Conservation (phyloP, 352 stramenopile species). For the Globisporangium canariense region DNA sequence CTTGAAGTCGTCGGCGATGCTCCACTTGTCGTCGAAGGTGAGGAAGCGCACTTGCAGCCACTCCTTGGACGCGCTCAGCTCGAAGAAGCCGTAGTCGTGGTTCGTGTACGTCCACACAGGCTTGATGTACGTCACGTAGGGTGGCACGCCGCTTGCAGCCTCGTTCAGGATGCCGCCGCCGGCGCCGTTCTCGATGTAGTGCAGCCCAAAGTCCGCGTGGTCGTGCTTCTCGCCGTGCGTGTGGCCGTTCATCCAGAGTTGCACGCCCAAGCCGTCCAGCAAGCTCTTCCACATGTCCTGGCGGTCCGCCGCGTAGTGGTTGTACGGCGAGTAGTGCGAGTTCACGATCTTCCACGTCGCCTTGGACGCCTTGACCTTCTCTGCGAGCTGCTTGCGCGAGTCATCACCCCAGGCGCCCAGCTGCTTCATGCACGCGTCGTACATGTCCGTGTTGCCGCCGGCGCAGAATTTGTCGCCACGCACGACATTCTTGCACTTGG, state of each 20-base stretch:
- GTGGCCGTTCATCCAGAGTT: conserved; percentile 73
- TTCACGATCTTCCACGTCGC: conserved; percentile 87
- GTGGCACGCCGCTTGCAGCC: conserved; percentile 64
- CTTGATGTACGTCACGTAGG: conserved; percentile 42
- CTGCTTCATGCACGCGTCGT: conserved; percentile 55
- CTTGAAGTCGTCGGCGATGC: conserved; percentile 48
- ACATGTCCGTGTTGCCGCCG: conserved; percentile 55
- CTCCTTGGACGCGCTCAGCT: conserved; percentile 49
- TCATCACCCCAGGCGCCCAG: conserved; percentile 69
- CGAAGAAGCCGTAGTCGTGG: conserved; percentile 75
- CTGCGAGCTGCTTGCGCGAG: conserved; percentile 52
- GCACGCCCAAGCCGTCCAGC: conserved; percentile 40
- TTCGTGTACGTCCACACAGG: conserved; percentile 61
- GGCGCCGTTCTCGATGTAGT: conserved; percentile 79
- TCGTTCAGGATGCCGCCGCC: conserved; percentile 80
- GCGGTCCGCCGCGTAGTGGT: conserved; percentile 55
- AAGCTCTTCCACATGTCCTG: conserved; percentile 65
- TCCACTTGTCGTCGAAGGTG: conserved; percentile 63
- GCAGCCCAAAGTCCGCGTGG: conserved; percentile 45
- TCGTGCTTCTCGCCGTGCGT: conserved; percentile 81
- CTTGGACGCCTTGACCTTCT: conserved; percentile 49
- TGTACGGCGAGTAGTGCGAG: conserved; percentile 76
- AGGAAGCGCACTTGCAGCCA: conserved; percentile 74
- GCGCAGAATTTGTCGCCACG: conserved; percentile 48
- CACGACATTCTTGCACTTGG: conserved; percentile 48